Conservation (phyloP, 768 basidiomycete species). For the Mrakia hoshinonis region DNA sequence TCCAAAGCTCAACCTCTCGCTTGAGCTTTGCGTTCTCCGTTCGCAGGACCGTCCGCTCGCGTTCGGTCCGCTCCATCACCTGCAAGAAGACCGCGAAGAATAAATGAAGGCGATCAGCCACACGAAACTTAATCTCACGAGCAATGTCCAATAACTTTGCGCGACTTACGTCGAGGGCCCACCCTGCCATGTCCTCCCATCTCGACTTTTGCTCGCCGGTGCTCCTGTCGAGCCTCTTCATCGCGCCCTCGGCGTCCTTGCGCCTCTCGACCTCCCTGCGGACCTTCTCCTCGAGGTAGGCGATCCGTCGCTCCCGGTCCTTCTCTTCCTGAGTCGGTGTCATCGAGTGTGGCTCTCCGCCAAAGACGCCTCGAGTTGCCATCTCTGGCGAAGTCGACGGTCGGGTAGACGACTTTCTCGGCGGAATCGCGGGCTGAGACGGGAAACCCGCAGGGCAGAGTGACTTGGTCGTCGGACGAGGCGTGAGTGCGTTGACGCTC, state of each 20-base stretch:
- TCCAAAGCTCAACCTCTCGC: slow-evolving; percentile 3
- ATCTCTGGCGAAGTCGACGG: neutral
- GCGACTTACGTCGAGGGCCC: slow-evolving; percentile 5
- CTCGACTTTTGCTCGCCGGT: neutral
- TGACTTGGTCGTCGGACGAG: neutral
- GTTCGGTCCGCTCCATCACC: slow-evolving; percentile 9
- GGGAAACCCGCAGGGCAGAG: neutral
- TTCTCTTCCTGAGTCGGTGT: neutral
- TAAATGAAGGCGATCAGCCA: neutral
- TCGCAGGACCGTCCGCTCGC: neutral
- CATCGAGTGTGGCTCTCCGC: neutral
- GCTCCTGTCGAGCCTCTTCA: neutral
- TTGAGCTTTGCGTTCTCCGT: neutral
- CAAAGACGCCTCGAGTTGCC: slow-evolving; percentile 3
- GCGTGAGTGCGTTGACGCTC: neutral
- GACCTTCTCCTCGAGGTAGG: neutral
- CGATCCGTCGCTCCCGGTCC: neutral
- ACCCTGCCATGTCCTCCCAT: slow-evolving; percentile 19
- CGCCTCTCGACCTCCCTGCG: slow-evolving; percentile 1
- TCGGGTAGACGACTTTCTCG: neutral
- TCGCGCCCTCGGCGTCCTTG: neutral
- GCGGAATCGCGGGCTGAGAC: neutral
- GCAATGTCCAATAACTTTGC: neutral
- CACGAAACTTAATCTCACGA: neutral
- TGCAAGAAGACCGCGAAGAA: neutral